These are phyloP conservation scores for Ogataea zsoltii DNA, from an alignment of 805 yeast species.

Conservation along the genomic window DNA sequence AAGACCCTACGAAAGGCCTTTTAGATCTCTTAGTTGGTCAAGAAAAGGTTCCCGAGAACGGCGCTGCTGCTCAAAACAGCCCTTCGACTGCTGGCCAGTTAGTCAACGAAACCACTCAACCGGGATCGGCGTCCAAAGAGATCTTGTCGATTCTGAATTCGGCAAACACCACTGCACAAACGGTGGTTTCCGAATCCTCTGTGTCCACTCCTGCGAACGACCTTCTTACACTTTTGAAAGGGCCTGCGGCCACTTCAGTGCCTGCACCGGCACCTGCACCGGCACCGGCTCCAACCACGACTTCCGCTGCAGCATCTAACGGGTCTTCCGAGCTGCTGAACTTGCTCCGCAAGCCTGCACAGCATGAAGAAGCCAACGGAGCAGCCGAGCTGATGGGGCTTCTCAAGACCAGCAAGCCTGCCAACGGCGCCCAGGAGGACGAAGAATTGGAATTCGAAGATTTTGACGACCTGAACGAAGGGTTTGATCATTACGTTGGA, in stretches of 20 bases:
- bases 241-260: too few relatives aligned
- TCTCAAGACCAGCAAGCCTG: not conserved
- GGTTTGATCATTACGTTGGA: constrained; percentile 19
- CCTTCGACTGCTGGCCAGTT: constrained; percentile 8
- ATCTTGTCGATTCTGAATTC: constrained; percentile 2
- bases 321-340: constrained; percentile 8
- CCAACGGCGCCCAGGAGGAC: not conserved
- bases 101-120: not conserved
- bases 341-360: constrained; percentile 3
- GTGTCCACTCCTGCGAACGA: constrained; percentile 4
- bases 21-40: constrained; percentile 7
- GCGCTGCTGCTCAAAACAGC: not conserved
- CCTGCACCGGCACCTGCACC: not conserved
- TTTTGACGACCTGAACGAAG: constrained; percentile 26
- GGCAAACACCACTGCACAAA: constrained; percentile 1
- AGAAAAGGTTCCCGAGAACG: not conserved
- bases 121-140: constrained; percentile 1
- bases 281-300: not conserved
- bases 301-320: too few relatives aligned
- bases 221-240: not conserved
- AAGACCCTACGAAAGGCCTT: constrained; percentile 15
- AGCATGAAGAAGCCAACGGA: not conserved
- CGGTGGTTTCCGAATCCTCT: not conserved
- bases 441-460: constrained; percentile 16
- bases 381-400: constrained; percentile 8